phyloP scores from a whole-genome alignment of 441 rosid species.

The Gossypium lobatum region DNA sequence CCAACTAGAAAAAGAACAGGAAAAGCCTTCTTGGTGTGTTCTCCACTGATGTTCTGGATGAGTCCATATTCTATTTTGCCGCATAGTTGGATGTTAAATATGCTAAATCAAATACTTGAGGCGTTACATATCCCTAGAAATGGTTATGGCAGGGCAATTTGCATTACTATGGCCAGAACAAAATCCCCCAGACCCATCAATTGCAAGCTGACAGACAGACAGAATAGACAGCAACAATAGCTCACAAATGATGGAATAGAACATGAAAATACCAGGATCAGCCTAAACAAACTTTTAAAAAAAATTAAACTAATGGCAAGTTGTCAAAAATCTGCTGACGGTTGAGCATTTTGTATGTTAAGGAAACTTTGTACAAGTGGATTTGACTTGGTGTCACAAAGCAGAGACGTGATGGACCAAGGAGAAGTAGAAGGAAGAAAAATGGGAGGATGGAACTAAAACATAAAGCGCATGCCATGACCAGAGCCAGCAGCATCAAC shows the following conservation, averaged over 20 bases:
- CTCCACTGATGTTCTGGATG: background rate
- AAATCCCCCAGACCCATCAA: background rate
- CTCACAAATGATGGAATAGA: background rate
- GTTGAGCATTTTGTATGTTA: background rate
- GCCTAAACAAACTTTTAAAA: background rate
- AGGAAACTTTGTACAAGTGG: background rate
- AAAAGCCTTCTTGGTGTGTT: background rate
- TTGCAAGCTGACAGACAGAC: conserved; percentile 1
- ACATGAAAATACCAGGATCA: background rate
- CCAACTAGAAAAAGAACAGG: background rate
- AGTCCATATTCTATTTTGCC: background rate
- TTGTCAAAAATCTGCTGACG: background rate
- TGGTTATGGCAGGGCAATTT: background rate
- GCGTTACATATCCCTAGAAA: background rate
- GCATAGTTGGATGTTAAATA: background rate
- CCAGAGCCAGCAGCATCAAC: background rate
- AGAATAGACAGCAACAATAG: background rate
- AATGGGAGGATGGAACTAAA: background rate
- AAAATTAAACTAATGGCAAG: background rate
- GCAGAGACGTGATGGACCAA: background rate
- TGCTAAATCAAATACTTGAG: background rate
- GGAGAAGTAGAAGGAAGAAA: background rate
- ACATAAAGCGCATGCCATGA: background rate
- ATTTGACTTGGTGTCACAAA: background rate
- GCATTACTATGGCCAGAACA: background rate